Evolutionary conservation across 176 grass and related monocot species (phyloP).

Genomic region (Aegilops longissima): DNA sequence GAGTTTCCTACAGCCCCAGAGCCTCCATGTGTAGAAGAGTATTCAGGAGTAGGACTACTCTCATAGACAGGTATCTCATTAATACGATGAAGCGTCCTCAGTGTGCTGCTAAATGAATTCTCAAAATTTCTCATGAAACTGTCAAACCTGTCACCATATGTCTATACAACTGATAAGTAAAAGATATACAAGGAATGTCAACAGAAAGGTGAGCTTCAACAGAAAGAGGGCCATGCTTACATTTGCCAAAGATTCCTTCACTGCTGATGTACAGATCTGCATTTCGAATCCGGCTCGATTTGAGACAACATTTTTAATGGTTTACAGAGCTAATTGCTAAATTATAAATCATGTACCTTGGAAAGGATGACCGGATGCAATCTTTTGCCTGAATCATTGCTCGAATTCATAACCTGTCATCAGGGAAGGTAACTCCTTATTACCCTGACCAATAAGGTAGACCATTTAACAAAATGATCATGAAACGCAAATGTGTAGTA

Average conservation of each 20-base stretch:
- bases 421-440: background rate
- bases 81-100: conserved; percentile 77
- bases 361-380: conserved; percentile 52
- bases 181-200: conserved; percentile 1
- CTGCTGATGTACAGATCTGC: conserved; percentile 88
- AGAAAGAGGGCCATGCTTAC: conserved; percentile 46
- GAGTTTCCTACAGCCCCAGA: conserved; percentile 32
- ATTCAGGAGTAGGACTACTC: conserved; percentile 29
- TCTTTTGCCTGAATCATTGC: conserved; percentile 44
- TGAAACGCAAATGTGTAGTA: background rate
- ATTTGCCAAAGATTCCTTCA: conserved; percentile 88
- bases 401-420: conserved; percentile 57
- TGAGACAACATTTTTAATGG: background rate
- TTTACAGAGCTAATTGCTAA: conserved; percentile 3
- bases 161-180: conserved; percentile 45
- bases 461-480: background rate
- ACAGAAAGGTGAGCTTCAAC: background rate
- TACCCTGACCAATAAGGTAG: background rate
- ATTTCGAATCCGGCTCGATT: background rate
- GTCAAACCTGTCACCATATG: conserved; percentile 81
- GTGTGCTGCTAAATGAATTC: conserved; percentile 94
- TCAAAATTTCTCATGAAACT: conserved; percentile 85
- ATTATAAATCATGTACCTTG: conserved; percentile 42
- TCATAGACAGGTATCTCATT: conserved; percentile 48
- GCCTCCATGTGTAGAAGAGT: conserved; percentile 28